Evolutionary conservation across 2,329 filamentous ascomycete genomes (phyloP).

Genomic region (Colletotrichum lindemuthianum): DNA sequence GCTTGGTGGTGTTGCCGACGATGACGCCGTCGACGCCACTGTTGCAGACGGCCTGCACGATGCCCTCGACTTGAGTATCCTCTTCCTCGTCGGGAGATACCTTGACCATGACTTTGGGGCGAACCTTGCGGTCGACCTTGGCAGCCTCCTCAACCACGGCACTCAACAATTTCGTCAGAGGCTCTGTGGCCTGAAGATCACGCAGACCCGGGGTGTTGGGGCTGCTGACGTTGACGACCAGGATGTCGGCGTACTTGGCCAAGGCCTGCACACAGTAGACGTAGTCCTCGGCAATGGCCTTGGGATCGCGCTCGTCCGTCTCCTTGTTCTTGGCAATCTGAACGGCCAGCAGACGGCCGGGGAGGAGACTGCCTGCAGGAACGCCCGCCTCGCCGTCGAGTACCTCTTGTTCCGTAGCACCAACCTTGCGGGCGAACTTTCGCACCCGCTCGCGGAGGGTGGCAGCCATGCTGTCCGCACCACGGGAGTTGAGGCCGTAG

Average conservation of each 20-base stretch:
- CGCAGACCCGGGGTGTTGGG: slow-evolving; percentile 95
- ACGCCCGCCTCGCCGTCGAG: slow-evolving; percentile 81
- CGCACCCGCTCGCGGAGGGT: slow-evolving; percentile 81
- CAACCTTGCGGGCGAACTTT: slow-evolving; percentile 76
- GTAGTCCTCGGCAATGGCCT: slow-evolving; percentile 83
- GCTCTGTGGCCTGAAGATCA: slow-evolving; percentile 85
- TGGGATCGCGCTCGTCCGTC: slow-evolving; percentile 85
- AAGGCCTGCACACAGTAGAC: slow-evolving; percentile 88
- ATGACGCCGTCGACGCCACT: slow-evolving; percentile 95
- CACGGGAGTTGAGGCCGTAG: slow-evolving; percentile 93
- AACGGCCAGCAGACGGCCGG: slow-evolving; percentile 83
- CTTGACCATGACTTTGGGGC: slow-evolving; percentile 94
- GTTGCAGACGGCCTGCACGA: slow-evolving; percentile 83
- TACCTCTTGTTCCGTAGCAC: slow-evolving; percentile 77
- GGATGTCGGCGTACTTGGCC: slow-evolving; percentile 88
- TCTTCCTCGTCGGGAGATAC: slow-evolving; percentile 95
- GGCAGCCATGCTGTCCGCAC: slow-evolving; percentile 86
- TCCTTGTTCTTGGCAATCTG: slow-evolving; percentile 98
- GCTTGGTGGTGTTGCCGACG: slow-evolving; percentile 96
- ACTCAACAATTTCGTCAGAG: slow-evolving; percentile 80
- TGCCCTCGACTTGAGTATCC: slow-evolving; percentile 84
- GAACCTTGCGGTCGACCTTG: slow-evolving; percentile 73
- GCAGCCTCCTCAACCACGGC: slow-evolving; percentile 85
- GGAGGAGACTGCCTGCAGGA: slow-evolving; percentile 81
- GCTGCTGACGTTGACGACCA: slow-evolving; percentile 98